Conservation (phyloP, 441 rosid species). For the Gossypium aridum region DNA sequence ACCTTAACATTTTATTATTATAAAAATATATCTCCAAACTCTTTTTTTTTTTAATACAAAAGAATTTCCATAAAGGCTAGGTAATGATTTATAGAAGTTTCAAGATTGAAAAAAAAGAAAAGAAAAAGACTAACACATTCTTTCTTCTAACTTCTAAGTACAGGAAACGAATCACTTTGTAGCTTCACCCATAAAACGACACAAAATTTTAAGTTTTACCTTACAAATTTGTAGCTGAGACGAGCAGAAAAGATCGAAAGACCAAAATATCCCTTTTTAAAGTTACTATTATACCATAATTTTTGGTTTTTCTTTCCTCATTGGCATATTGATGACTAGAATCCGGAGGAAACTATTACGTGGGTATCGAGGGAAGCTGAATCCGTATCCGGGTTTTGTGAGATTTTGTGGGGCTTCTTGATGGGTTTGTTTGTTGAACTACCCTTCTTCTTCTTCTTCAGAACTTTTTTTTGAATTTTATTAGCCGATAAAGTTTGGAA, state of each 20-base stretch:
- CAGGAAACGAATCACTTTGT: slow-evolving; percentile 18
- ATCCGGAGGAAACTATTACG: slow-evolving; percentile 9
- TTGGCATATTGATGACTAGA: background rate
- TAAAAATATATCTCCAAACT: background rate
- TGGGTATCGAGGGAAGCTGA: slow-evolving; percentile 21
- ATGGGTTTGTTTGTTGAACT: slow-evolving; percentile 18
- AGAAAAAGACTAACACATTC: background rate
- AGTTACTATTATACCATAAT: slow-evolving; percentile 4
- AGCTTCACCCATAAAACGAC: slow-evolving; percentile 13
- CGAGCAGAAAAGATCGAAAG: slow-evolving; percentile 6
- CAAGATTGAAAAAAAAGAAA: background rate
- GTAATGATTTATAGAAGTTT: slow-evolving; percentile 12
- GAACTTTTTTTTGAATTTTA: background rate
- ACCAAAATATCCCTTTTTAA: slow-evolving; percentile 2
- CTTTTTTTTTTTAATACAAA: background rate
- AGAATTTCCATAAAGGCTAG: background rate
- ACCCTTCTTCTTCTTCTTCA: background rate
- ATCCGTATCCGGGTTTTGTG: slow-evolving; percentile 24
- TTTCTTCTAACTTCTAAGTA: background rate
- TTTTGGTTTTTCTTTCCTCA: background rate
- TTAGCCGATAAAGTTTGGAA: slow-evolving; percentile 12
- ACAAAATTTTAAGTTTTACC: background rate
- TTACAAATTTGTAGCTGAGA: background rate
- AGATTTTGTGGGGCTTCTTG: slow-evolving; percentile 8
- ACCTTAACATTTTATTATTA: background rate